phyloP scores from a whole-genome alignment of 176 grass and related monocot genomes.

The Rhynchospora tenuis region DNA sequence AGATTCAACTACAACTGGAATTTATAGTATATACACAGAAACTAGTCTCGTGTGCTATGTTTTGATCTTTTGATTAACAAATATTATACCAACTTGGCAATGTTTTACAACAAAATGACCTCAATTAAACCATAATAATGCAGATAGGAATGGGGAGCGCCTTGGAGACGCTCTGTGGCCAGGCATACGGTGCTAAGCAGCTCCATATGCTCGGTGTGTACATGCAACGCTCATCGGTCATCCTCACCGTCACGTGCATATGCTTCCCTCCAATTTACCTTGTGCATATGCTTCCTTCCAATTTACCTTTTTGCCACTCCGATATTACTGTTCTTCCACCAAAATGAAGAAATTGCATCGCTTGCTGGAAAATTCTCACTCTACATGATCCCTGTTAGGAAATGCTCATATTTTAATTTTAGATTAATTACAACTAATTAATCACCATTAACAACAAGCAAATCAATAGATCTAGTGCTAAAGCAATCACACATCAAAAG shows the following conservation, averaged over 20 bases:
- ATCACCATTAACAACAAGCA: too few relatives aligned
- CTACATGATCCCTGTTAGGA: slow-evolving; percentile 42
- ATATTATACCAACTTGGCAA: too few relatives aligned
- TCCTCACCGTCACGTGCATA: slow-evolving; percentile 30
- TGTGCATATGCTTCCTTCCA: background rate
- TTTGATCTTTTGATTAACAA: too few relatives aligned
- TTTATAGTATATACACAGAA: too few relatives aligned
- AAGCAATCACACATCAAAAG: too few relatives aligned
- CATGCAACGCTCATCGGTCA: slow-evolving; percentile 68
- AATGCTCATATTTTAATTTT: too few relatives aligned
- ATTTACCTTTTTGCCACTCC: slow-evolving; percentile 42
- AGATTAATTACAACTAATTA: too few relatives aligned
- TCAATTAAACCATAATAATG: too few relatives aligned
- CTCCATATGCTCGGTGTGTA: slow-evolving; percentile 52
- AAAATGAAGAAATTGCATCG: slow-evolving; percentile 28
- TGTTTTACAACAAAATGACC: too few relatives aligned
- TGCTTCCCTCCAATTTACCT: slow-evolving; percentile 36
- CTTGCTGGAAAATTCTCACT: slow-evolving; percentile 34
- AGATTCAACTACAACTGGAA: too few relatives aligned
- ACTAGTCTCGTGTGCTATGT: too few relatives aligned
- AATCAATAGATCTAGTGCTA: too few relatives aligned
- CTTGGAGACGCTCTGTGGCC: slow-evolving; percentile 71
- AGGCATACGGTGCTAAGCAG: slow-evolving; percentile 52
- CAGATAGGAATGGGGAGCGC: slow-evolving; percentile 60
- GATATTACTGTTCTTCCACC: slow-evolving; percentile 34